Percentiles rank a stretch among this genome's conserved stretches.
These are phyloP conservation scores for Lactuca sativa DNA, from an alignment of 129 eudicot species.

Conservation along the genomic window DNA sequence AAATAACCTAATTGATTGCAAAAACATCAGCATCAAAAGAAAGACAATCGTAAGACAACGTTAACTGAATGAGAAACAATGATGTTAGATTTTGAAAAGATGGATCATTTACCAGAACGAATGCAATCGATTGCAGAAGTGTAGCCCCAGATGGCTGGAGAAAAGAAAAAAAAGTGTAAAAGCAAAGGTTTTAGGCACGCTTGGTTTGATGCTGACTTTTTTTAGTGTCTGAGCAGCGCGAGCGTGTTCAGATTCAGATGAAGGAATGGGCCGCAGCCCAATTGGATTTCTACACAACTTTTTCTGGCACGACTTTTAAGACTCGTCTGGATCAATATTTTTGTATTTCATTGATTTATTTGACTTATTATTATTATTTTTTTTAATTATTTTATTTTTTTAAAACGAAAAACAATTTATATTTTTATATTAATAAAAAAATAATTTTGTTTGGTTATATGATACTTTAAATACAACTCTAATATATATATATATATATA, in stretches of 20 bases:
- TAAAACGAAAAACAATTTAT: no score
- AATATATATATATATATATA: no score
- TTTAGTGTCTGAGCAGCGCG: background rate
- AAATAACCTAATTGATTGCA: slow-evolving; percentile 13
- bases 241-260: background rate
- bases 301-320: slow-evolving; percentile 16
- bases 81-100: slow-evolving; percentile 13
- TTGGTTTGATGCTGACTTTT: slow-evolving; percentile 15
- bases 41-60: slow-evolving; percentile 1
- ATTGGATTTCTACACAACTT: background rate
- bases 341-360: no score
- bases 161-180: background rate
- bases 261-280: slow-evolving; percentile 17
- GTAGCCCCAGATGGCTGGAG: slow-evolving; percentile 22
- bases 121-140: slow-evolving; percentile 18
- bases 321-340: background rate
- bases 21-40: slow-evolving; percentile 7
- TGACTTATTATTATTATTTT: no score
- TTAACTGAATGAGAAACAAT: background rate
- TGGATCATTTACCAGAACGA: slow-evolving; percentile 20
- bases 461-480: no score
- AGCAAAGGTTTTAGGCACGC: slow-evolving; percentile 7
- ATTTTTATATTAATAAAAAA: no score
- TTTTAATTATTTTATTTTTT: no score
- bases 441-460: no score